These are phyloP conservation scores for Aspergillus fructus DNA, from an alignment of 2,329 filamentous ascomycete species.

Conservation along the genomic window DNA sequence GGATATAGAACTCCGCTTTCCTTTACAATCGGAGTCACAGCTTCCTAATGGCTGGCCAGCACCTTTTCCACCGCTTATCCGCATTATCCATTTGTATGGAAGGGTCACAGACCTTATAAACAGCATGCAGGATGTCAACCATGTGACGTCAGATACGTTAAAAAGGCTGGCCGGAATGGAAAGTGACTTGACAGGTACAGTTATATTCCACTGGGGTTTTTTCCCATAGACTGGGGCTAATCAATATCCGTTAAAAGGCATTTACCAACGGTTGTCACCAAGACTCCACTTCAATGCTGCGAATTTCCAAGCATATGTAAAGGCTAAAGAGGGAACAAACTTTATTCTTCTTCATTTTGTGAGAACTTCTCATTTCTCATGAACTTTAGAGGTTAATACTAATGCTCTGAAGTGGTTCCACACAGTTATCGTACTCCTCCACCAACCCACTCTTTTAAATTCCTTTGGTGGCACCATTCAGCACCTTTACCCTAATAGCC, in stretches of 20 bases:
- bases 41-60: slow-evolving; percentile 67
- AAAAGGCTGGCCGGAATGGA: slow-evolving; percentile 75
- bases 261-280: slow-evolving; percentile 72
- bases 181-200: slow-evolving; percentile 66
- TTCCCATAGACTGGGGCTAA: slow-evolving; percentile 3
- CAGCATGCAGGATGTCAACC: slow-evolving; percentile 70
- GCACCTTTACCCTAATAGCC: slow-evolving; percentile 75
- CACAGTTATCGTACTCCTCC: slow-evolving; percentile 77
- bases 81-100: slow-evolving; percentile 83
- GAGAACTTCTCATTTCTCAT: slow-evolving; percentile 7
- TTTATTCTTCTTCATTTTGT: slow-evolving; percentile 79
- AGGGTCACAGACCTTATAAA: slow-evolving; percentile 82
- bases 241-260: slow-evolving; percentile 32
- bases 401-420: slow-evolving; percentile 66
- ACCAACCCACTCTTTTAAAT: slow-evolving; percentile 78
- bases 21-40: slow-evolving; percentile 53
- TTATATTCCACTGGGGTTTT: slow-evolving; percentile 20
- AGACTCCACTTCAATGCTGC: slow-evolving; percentile 78
- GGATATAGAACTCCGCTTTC: slow-evolving; percentile 78
- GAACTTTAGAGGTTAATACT: slow-evolving; percentile 6
- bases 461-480: slow-evolving; percentile 70
- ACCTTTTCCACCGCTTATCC: slow-evolving; percentile 75
- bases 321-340: slow-evolving; percentile 76
- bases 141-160: slow-evolving; percentile 73
- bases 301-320: slow-evolving; percentile 84